Evolutionary conservation across 345 rosid species (phyloP), one percentile per base, ranked within the genome.

Genomic region (Barbarea vulgaris): DNA sequence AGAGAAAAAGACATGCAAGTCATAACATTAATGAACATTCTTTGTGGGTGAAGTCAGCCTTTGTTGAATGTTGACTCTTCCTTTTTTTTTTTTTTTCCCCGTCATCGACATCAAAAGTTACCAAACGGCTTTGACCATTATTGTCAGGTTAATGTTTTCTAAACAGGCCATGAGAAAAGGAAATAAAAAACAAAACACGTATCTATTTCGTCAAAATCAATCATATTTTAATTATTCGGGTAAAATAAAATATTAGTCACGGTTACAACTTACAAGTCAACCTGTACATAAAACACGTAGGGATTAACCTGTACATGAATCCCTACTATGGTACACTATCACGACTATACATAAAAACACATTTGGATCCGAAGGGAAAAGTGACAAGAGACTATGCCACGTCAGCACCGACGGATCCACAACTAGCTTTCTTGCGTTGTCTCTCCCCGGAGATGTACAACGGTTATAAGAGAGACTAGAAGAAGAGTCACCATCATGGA

Each of bases 401-500:
- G 15, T 72, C 69, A 54, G 69, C 44, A 41, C 54, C 64, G 25
- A 30, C 10, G 34, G 57, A 54, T 65, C 64, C 77, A 54, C 21
- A 3, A 34, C 34, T 6, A 68, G 88, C 41, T 85, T 73, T 74
- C 96, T 77, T 77, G 9, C 93, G 84, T 41, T 83, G 92, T 79
- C 90, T 81, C 68, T 28, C 81, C 88, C 5, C 93, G 89, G 63
- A 89, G 85, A 64, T 91, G 83, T 52, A 91, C 60, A 31, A 88
- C 91, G 0, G 96, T 84, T 0, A 91, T 84, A n/a, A 93, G 86
- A 82, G 30, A 28, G 30, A 28, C 30, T 90, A 93, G 22, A 81
- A 84, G 59, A 87, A 79, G 14, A 93, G 93, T 81, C 62, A 91
- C 93, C 86, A 93, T 68, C 74, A 82, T 83, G 79, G 88, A 28